These are phyloP conservation scores for Primulina huaijiensis DNA, from an alignment of 257 asterid species.

Conservation along the genomic window DNA sequence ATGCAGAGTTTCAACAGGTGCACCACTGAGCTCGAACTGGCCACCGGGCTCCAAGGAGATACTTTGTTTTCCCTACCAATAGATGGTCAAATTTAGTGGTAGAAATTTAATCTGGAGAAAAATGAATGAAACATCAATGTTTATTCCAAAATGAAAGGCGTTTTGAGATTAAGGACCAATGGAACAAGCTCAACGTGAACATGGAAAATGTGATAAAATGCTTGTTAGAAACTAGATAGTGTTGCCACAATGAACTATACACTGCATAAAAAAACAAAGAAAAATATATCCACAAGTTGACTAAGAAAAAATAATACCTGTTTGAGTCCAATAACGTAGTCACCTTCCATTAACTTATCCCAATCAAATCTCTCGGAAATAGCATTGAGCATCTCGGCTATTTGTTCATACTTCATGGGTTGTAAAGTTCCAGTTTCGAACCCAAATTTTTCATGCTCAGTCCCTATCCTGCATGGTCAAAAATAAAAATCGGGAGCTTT, in stretches of 20 bases:
- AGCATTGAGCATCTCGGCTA: slow-evolving; percentile 73
- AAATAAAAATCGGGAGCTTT: not conserved
- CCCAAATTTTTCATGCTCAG: slow-evolving; percentile 98
- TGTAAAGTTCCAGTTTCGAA: slow-evolving; percentile 67
- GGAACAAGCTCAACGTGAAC: not conserved
- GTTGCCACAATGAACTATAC: not conserved
- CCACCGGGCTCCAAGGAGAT: slow-evolving; percentile 98
- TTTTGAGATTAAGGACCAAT: slow-evolving; percentile 4
- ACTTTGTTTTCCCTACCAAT: slow-evolving; percentile 80
- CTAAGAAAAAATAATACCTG: slow-evolving; percentile 48
- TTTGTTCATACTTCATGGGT: slow-evolving; percentile 92
- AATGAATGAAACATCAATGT: slow-evolving; percentile 5
- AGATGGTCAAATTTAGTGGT: slow-evolving; percentile 9
- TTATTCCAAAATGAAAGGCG: not conserved
- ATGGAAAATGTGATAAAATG: not conserved
- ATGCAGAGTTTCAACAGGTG: slow-evolving; percentile 94
- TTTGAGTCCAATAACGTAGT: slow-evolving; percentile 81
- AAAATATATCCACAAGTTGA: slow-evolving; percentile 2
- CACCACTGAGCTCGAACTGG: slow-evolving; percentile 98
- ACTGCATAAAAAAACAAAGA: slow-evolving; percentile 9
- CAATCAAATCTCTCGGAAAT: slow-evolving; percentile 98
- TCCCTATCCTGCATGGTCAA: slow-evolving; percentile 71
- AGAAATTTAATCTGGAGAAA: not conserved
- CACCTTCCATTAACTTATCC: slow-evolving; percentile 96
- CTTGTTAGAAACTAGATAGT: not conserved